These are phyloP conservation scores for Eimeria acervulina DNA, from an alignment of 169 alveolate genomes.

Conservation along the genomic window DNA sequence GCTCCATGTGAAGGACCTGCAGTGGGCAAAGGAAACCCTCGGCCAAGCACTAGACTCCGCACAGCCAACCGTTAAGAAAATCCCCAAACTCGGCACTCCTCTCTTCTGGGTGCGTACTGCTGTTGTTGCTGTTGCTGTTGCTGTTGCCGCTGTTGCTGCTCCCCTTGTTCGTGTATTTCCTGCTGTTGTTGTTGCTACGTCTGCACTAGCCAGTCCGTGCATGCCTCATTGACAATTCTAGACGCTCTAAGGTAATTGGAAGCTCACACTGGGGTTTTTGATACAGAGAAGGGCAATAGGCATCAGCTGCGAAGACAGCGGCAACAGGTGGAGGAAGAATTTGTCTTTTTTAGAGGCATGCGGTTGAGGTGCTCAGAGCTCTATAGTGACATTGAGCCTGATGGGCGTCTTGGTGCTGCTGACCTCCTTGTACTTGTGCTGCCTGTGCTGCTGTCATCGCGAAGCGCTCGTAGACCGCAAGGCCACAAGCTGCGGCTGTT, in stretches of 20 bases:
- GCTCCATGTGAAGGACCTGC: neutral
- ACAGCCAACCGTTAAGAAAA: constrained; percentile 16
- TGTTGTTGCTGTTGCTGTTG: neutral
- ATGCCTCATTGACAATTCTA: neutral
- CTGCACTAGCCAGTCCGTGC: neutral
- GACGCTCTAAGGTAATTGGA: neutral
- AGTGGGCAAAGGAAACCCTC: neutral
- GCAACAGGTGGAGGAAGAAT: too few species aligned
- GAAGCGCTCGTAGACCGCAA: constrained; percentile 56
- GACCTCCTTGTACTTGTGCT: constrained; percentile 58
- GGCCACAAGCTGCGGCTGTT: constrained; percentile 67
- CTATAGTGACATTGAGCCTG: constrained; percentile 19
- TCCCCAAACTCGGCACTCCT: constrained; percentile 16
- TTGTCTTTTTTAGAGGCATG: neutral
- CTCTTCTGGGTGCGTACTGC: constrained; percentile 45
- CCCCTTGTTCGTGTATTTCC: neutral
- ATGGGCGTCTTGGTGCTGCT: constrained; percentile 52
- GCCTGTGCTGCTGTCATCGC: constrained; percentile 48
- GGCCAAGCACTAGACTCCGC: neutral
- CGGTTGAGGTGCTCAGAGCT: constrained; percentile 45
- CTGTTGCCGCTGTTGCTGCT: neutral
- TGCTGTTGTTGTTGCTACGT: neutral
- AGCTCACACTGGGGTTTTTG: neutral
- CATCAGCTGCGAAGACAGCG: neutral
- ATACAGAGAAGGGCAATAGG: too few species aligned